Evolutionary conservation across 2,329 filamentous ascomycete species (phyloP), one percentile per base, ranked within the genome.

Genomic region (Teratosphaeria viscida): DNA sequence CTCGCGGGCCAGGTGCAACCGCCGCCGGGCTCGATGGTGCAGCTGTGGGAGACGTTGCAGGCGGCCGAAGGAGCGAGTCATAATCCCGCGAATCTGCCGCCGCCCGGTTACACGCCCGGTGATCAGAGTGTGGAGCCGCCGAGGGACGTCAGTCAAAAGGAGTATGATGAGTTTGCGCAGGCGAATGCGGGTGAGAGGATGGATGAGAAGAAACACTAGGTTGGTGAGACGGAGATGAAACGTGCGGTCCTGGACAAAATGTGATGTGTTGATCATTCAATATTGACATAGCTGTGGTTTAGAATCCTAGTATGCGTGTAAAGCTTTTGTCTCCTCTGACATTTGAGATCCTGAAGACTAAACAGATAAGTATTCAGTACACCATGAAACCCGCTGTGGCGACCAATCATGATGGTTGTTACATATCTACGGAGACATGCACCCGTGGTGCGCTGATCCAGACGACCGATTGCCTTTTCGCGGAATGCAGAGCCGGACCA

Each of bases 51-150:
- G 72, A 91, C 92, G 5, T 82, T 96, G 71, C 92, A 89, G 74
- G 85, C 89, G 43, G 90, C 90, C 1, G 90, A 96, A 75, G 91
- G 91, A 27, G 85, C 91, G 63, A 79, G 77, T 27, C 85, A 92
- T 66, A 85, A 88, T 54, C 87, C 94, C 70, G 78, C 83, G 49
- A 78, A 75, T 10, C 70, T 90, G 47, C 79, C 95, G 58, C 82
- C 85, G 19, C 78, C 85, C 5, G 43, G 43, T n/a, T 56, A 56
- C 32, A 79, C 86, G 58, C 92, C 92, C 0, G 86, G 87, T 57
- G 92, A 96, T 69, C 84, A 79, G 56, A 81, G 86, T 47, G 65
- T 87, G 4, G 55, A 79, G 72, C 89, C 1, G 84, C 86, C 64
- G 73, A 77, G 2, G 83, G 90, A 60, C 91, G 95, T 34, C 4